Evolutionary conservation across 805 yeast species (phyloP), one percentile per base, ranked within the genome.

Genomic region (Tetrapisispora phaffii): DNA sequence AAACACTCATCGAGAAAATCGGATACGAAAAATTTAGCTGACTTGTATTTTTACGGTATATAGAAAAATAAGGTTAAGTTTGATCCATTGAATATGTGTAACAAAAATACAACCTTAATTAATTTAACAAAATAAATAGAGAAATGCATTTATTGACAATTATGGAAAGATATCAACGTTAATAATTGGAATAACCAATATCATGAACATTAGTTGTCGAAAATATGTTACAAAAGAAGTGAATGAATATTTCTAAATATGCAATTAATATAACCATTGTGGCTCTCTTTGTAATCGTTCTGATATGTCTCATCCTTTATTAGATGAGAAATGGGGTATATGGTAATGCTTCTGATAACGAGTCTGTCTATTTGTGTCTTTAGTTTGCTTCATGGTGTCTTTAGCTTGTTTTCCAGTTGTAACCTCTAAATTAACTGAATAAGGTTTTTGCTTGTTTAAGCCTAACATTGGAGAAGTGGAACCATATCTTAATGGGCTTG

Each of bases 341-440:
- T 57, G 59, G 39, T 57, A 55, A 41, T 55, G 59, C 40, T 55
- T 57, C 28, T 54, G 58, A 9, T 46, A 45, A 33, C 46, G 50
- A 13, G 46, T 36, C 35, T 46, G 50, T 32, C 39, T 45, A 2
- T 28, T 44, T 12, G 22, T 20, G 21, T 44, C 47, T 10, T 44
- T 44, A 2, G 21, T 10, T 2, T 16, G 23, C 23, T 43, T 43
- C 5, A 34, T 3, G 17, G 2, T 24, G 4, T 37, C 41, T 4
- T n/a, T 17, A 8, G 26, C 17, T 26, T 38, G 41, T 38, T 19
- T 38, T 7, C 24, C 32, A 6, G 34, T n/a, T 6, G 16, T 4
- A 12, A 19, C 17, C 10, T 38, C 41, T 2, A 28, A 17, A 20
- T 35, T 35, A 13, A 26, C 43, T 4, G 13, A 23, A 42, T 28